phyloP scores from a whole-genome alignment of 768 basidiomycete genomes.

The Leccinum disarticulatum region DNA sequence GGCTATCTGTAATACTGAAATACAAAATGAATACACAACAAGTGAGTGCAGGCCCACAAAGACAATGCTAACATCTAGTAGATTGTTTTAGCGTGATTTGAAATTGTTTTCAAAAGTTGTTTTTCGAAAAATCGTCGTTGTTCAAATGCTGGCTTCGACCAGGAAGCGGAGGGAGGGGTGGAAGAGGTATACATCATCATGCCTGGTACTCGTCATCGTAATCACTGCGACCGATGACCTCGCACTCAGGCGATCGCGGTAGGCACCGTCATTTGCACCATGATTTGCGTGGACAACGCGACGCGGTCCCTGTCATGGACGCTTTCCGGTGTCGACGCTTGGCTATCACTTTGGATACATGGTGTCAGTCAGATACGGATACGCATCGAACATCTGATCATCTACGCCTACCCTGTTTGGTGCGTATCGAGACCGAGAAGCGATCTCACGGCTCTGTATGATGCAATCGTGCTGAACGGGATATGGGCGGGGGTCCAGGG shows the following conservation, averaged over 20 bases:
- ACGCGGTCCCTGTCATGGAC: not conserved
- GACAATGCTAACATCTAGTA: not conserved
- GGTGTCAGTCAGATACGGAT: constrained; percentile 27
- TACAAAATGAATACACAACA: not conserved
- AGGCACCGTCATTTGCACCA: not conserved
- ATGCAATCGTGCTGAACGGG: constrained; percentile 14
- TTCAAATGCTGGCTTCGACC: not conserved
- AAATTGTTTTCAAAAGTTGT: not conserved
- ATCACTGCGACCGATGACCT: not conserved
- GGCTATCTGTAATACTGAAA: not conserved
- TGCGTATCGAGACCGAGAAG: constrained; percentile 11
- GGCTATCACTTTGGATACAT: not conserved
- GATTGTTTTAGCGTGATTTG: not conserved
- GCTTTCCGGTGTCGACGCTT: not conserved
- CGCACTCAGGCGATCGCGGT: not conserved
- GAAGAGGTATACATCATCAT: not conserved
- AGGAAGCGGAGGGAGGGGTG: not conserved
- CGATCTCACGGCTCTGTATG: constrained; percentile 17
- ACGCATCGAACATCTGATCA: not conserved
- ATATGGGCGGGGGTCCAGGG: too few relatives aligned
- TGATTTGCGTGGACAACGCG: not conserved
- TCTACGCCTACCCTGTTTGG: not conserved
- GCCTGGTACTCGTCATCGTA: not conserved
- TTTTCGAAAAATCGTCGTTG: too few relatives aligned
- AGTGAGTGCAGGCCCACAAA: not conserved